Evolutionary conservation across 2,329 filamentous ascomycete species (phyloP).

Genomic region (Parastagonospora avenae): DNA sequence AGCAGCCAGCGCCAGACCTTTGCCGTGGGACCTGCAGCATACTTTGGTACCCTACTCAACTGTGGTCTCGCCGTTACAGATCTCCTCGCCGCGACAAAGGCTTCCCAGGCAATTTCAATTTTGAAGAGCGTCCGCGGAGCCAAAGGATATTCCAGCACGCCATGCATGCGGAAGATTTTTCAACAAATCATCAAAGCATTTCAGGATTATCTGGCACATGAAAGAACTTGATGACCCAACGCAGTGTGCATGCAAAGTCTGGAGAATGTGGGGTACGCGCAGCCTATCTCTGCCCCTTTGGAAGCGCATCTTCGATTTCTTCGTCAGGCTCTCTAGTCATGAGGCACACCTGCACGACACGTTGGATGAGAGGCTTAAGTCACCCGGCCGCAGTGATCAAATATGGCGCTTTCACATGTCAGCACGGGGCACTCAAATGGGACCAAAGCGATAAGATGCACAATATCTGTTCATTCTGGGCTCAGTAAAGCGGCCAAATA

Average conservation of each 20-base stretch:
- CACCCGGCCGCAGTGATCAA: background rate
- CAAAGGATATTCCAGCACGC: background rate
- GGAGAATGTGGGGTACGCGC: constrained; percentile 17
- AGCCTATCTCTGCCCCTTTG: constrained; percentile 5
- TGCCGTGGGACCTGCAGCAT: constrained; percentile 14
- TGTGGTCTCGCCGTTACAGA: background rate
- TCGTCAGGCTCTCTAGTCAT: constrained; percentile 12
- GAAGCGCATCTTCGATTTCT: constrained; percentile 5
- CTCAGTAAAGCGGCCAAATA: background rate
- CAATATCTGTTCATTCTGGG: background rate
- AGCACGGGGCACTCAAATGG: background rate
- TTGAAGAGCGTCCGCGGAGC: background rate
- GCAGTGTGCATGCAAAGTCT: background rate
- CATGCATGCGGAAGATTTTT: too few species aligned
- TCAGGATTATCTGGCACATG: too few species aligned
- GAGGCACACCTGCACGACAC: constrained; percentile 20
- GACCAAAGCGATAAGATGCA: background rate
- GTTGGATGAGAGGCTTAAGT: constrained; percentile 3
- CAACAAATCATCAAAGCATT: too few species aligned
- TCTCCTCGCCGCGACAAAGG: background rate
- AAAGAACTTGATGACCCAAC: too few species aligned
- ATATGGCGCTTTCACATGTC: constrained; percentile 6
- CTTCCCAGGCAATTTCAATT: background rate
- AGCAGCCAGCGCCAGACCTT: background rate
- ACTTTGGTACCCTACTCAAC: constrained; percentile 9